Percentiles rank a stretch among this genome's conserved stretches.
Conservation (phyloP, 1,284 basidiomycete genomes). For the Tilletia indica region DNA sequence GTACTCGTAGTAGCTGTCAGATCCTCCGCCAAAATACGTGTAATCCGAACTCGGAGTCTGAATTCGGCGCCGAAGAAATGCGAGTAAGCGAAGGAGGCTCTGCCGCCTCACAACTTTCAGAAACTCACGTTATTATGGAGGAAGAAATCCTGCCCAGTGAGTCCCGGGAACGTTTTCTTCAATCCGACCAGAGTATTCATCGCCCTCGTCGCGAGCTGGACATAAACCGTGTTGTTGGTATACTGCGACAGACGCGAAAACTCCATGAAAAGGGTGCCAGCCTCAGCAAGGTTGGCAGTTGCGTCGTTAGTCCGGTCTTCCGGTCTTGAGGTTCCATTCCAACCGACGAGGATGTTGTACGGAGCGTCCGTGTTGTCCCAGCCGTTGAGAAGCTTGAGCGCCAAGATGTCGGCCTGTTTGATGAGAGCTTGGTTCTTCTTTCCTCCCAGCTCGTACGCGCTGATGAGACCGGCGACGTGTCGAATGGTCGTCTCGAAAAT, state of each 20-base stretch:
- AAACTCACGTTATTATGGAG: conserved; percentile 24
- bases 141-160: conserved; percentile 27
- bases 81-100: no score
- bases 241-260: conserved; percentile 42
- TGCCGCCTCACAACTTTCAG: no score
- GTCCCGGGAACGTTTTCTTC: conserved; percentile 30
- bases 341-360: conserved; percentile 38
- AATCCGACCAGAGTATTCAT: conserved; percentile 40
- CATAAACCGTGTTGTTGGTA: conserved; percentile 38
- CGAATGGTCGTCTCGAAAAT: conserved; percentile 51
- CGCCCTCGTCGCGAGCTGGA: conserved; percentile 29
- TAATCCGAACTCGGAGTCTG: conserved; percentile 31
- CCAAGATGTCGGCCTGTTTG: conserved; percentile 40
- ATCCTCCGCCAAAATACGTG: conserved; percentile 48
- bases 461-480: conserved; percentile 45
- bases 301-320: conserved; percentile 22
- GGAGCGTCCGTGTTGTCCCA: conserved; percentile 45
- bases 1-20: conserved; percentile 49
- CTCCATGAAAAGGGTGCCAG: conserved; percentile 45
- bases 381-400: conserved; percentile 39
- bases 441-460: conserved; percentile 45
- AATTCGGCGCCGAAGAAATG: no score
- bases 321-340: conserved; percentile 31
- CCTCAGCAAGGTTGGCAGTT: conserved; percentile 37
- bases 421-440: conserved; percentile 37